Base-by-base conservation (phyloP, 495 filamentous ascomycete species). In the Penicillium mononematosum region DNA sequence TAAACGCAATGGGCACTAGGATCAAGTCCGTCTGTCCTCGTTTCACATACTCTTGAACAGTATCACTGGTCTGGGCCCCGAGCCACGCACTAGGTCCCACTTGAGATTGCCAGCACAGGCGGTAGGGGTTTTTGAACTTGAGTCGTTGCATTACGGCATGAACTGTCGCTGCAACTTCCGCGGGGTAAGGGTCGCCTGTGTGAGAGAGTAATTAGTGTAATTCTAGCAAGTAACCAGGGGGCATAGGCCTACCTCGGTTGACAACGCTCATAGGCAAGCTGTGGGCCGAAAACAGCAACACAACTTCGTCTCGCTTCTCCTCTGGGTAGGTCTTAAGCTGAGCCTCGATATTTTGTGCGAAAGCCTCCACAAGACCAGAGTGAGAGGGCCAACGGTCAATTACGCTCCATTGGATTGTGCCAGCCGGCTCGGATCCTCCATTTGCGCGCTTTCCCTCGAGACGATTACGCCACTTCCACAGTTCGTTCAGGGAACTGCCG, bases 381-480 rank as follows among this genome's bases (percentile, higher is more conserved):
- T 99, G 95, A 20, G 85, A 83, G 5, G 94, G 94, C 95, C 95
- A 99, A 51, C 95, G 85, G 70, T 98, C 95, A 69, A 98, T 98
- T 58, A 98, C 95, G 70, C 91, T 96, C 95, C 95, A 99, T 58
- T 87, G 77, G 58, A 99, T 96, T 1, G 84, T 68, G 2, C 93
- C 94, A 8, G 77, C 70, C 0, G 74, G 59, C 38, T 83, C 77
- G 22, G 73, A 69, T 57, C 75, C 75, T 22, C 75, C 78, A 39
- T 77, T 74, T 27, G 70, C 70, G 43, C 78, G 76, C 73, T 89
- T 90, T 7, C 88, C 88, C 76, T 99, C 95, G 56, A 97, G 72
- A 58, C 92, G 83, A 62, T 88, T 88, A 55, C 91, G 80, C 89
- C 92, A 95, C 73, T 92, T 96, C 95, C 95, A 99, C 42, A 99